Evolutionary conservation across 2,329 filamentous ascomycete genomes (phyloP).

Genomic region (Diaporthe capsici): DNA sequence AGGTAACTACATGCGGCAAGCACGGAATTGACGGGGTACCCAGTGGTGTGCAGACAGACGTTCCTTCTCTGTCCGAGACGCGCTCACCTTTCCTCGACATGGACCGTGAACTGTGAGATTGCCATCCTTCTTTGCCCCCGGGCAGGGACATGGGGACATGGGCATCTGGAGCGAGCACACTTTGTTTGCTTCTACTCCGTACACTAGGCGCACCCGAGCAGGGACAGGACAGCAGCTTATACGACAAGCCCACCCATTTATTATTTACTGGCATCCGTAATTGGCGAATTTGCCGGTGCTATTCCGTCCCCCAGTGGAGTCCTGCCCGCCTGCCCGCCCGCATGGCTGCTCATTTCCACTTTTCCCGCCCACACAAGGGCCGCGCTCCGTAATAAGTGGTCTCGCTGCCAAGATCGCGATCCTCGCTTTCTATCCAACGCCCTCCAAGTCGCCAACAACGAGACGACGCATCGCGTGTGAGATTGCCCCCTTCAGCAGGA

Average conservation of each 20-base stretch:
- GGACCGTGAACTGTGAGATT: conserved; percentile 6
- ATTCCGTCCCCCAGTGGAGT: conserved; percentile 14
- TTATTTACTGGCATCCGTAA: conserved; percentile 33
- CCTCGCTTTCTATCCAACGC: conserved; percentile 3
- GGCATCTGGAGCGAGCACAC: conserved; percentile 1
- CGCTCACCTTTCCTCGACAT: not conserved
- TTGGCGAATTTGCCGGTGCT: conserved; percentile 35
- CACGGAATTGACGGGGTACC: not conserved
- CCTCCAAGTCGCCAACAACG: not conserved
- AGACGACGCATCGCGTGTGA: not conserved
- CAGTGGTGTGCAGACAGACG: not conserved
- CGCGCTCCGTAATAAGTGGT: not conserved
- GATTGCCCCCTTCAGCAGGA: too few relatives aligned
- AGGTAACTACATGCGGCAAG: not conserved
- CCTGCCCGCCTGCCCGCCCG: conserved; percentile 1
- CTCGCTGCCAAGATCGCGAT: conserved; percentile 26
- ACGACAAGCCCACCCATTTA: conserved; percentile 7
- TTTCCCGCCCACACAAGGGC: conserved; percentile 18
- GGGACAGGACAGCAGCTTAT: not conserved
- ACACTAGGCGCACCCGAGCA: not conserved
- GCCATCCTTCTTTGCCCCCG: not conserved
- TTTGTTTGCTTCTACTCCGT: too few relatives aligned
- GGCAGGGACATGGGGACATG: not conserved
- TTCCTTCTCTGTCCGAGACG: not conserved
- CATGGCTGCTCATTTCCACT: conserved; percentile 27